These are phyloP conservation scores for Nitzschia palea DNA, from an alignment of 108 stramenopile genomes.

Conservation along the genomic window DNA sequence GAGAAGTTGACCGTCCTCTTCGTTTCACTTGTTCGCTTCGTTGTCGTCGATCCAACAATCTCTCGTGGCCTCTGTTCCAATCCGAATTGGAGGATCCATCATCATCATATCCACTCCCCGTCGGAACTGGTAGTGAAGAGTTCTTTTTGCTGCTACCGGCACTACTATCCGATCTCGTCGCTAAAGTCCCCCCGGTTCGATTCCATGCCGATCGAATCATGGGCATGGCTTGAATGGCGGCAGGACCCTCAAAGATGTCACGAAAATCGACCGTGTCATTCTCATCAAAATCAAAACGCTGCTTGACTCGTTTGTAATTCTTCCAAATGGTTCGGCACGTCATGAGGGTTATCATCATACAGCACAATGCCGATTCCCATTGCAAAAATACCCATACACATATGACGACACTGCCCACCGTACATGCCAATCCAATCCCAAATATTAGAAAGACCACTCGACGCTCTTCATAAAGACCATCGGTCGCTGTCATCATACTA, in stretches of 20 bases:
- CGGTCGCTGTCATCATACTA: constrained; percentile 90
- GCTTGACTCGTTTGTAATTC: constrained; percentile 60
- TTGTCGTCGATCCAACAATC: constrained; percentile 5
- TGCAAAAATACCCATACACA: constrained; percentile 62
- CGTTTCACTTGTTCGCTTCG: neutral
- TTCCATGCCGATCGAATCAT: neutral
- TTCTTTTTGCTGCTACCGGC: neutral
- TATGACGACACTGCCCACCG: constrained; percentile 39
- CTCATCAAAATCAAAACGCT: constrained; percentile 83
- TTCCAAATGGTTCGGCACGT: constrained; percentile 57
- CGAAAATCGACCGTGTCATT: constrained; percentile 79
- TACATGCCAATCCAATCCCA: constrained; percentile 69
- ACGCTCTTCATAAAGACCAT: constrained; percentile 84
- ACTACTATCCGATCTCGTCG: neutral
- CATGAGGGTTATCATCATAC: constrained; percentile 50
- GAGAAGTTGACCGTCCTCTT: neutral
- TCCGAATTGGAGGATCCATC: neutral
- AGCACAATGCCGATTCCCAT: constrained; percentile 75
- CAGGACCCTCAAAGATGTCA: constrained; percentile 83
- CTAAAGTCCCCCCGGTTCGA: neutral
- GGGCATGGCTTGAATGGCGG: constrained; percentile 55
- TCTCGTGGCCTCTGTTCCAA: neutral
- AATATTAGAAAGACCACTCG: constrained; percentile 63
- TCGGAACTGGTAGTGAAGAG: neutral
- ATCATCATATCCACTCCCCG: neutral